Base-by-base conservation (phyloP, 2,329 filamentous ascomycete species). In the Tolypocladium cylindrosporum region DNA sequence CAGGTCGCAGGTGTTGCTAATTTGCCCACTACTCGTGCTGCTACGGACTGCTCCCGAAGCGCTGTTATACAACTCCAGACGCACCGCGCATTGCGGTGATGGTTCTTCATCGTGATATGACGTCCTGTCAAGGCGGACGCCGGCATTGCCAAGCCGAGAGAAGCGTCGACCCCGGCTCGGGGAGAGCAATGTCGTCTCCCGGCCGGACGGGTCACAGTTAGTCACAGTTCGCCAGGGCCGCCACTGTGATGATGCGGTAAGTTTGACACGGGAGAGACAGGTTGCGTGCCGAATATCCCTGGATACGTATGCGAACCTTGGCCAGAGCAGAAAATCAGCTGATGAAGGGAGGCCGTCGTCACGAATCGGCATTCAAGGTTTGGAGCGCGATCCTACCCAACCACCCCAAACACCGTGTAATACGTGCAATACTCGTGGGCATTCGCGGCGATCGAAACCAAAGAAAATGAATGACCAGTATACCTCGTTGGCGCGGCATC, bases 321-420 rank as follows among this genome's bases (percentile, higher is more conserved):
- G 36, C 27, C 31, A 21, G 31, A 14, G 40, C 42, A 19, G n/a
- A 27, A 34, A 51, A 57, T 57, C 56, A 57, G 51, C 50, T 57
- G 56, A 57, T 57, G 40, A 42, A 55, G 51, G 52, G 40, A 43
- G 43, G 27, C 52, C 31, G 52, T 57, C 55, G 24, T 53, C 55
- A 54, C 43, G 16, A 50, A 21, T 21, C 24, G 36, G 48, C 55
- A 21, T 39, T 31, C 37, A 39, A 54, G 36, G 41, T 41, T 48
- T 54, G 27, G 40, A 48, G 40, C 41, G 56, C 50, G 56, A 57
- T 54, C 50, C 56, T 52, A 57, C 56, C 51, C 56, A 57, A 57
- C 56, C 51, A 54, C 56, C 39, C 13, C 50, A 39, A 57, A 43
- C 27, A 45, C 50, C 56, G 41, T 50, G 24, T 21, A 48, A 48